Evolutionary conservation across 1,284 basidiomycete species (phyloP).

Genomic region (Marasmius fiardii): DNA sequence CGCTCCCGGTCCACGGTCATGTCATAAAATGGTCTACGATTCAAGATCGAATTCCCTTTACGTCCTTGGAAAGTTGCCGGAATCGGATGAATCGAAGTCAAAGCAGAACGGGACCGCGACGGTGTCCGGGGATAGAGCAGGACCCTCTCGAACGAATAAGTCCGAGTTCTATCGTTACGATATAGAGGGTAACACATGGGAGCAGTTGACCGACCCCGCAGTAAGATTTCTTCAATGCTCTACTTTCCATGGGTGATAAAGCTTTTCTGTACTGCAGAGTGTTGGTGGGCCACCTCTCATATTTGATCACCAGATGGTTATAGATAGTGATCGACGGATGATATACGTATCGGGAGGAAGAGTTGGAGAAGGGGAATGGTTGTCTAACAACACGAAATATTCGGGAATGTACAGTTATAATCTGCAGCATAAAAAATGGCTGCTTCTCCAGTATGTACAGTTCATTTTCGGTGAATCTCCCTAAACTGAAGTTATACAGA

Average conservation of each 20-base stretch:
- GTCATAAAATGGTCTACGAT: constrained; percentile 84
- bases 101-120: constrained; percentile 9
- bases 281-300: constrained; percentile 64
- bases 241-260: background rate
- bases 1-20: constrained; percentile 71
- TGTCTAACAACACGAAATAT: constrained; percentile 41
- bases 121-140: constrained; percentile 4
- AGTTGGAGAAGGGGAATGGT: constrained; percentile 62
- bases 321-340: constrained; percentile 69
- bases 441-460: constrained; percentile 52
- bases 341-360: constrained; percentile 81
- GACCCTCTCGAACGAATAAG: background rate
- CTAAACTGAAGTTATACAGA: constrained; percentile 19
- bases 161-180: constrained; percentile 69
- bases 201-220: constrained; percentile 39
- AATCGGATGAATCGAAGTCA: constrained; percentile 40
- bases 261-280: background rate
- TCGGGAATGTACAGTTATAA: constrained; percentile 72
- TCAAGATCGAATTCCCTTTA: constrained; percentile 69
- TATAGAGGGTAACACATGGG: background rate
- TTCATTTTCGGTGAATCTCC: constrained; percentile 5
- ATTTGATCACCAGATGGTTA: constrained; percentile 80
- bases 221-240: constrained; percentile 17
- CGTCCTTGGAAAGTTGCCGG: constrained; percentile 60
- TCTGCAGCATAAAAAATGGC: constrained; percentile 61